phyloP scores from a whole-genome alignment of 305 asterid genomes.

The Fraxinus floribunda region DNA sequence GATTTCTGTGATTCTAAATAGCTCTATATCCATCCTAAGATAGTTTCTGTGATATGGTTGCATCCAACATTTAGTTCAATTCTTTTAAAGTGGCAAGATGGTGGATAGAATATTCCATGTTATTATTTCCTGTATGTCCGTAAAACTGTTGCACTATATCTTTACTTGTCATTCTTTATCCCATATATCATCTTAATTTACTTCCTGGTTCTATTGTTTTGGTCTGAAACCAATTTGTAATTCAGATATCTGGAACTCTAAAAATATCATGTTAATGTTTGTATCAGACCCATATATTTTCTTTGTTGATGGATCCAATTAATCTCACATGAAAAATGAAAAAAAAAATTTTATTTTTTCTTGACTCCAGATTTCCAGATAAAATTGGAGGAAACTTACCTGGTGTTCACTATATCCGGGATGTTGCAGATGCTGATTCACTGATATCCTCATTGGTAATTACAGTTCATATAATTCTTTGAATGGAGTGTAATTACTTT shows the following conservation, averaged over 20 bases:
- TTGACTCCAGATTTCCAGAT: constrained; percentile 76
- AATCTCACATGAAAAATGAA: neutral
- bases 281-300: neutral
- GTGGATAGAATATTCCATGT: neutral
- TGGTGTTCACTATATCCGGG: constrained; percentile 89
- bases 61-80: neutral
- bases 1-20: constrained; percentile 1
- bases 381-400: constrained; percentile 80
- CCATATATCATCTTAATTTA: neutral
- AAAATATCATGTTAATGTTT: neutral
- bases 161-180: neutral
- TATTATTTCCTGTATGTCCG: neutral
- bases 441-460: constrained; percentile 76
- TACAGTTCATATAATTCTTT: neutral
- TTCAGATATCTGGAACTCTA: neutral
- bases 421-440: constrained; percentile 90
- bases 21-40: neutral
- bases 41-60: neutral
- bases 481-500: neutral
- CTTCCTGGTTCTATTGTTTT: neutral
- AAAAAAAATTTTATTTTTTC: neutral
- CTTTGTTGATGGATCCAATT: neutral
- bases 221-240: neutral
- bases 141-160: neutral
- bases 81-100: neutral